Percentiles rank a stretch among this genome's conserved stretches.
phyloP scores from a whole-genome alignment of 2,329 filamentous ascomycete genomes.

The Myotisia sp. region DNA sequence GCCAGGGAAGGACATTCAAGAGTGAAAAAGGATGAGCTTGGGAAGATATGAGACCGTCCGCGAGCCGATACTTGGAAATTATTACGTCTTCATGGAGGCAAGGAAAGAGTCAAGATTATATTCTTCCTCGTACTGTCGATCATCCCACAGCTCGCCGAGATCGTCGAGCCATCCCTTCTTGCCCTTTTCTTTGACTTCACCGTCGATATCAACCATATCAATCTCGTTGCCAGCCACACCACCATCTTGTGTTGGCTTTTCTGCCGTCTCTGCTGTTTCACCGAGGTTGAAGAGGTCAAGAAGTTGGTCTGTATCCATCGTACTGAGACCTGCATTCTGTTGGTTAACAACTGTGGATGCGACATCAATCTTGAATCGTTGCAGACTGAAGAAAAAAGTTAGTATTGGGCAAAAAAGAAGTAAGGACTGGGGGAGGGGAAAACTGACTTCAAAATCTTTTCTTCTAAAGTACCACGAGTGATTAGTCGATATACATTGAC shows the following conservation, averaged over 20 bases:
- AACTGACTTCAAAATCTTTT: constrained; percentile 78
- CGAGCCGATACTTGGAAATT: too few relatives aligned
- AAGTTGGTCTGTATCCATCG: constrained; percentile 98
- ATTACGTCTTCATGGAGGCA: constrained; percentile 61
- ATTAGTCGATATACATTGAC: constrained; percentile 97
- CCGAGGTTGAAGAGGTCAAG: constrained; percentile 89
- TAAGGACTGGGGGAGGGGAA: not conserved
- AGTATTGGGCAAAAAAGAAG: constrained; percentile 5
- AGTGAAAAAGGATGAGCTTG: not conserved
- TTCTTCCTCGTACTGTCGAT: constrained; percentile 94
- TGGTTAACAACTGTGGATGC: constrained; percentile 97
- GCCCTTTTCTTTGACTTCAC: constrained; percentile 79
- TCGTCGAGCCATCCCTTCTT: constrained; percentile 97
- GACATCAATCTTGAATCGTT: constrained; percentile 99
- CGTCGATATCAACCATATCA: constrained; percentile 86
- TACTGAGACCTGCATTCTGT: constrained; percentile 84
- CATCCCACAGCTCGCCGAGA: constrained; percentile 90
- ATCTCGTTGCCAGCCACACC: constrained; percentile 40
- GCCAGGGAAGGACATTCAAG: not conserved
- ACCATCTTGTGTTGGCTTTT: constrained; percentile 51
- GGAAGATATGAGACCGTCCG: not conserved
- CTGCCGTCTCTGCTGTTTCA: constrained; percentile 44
- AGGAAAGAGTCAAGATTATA: constrained; percentile 93
- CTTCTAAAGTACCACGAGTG: constrained; percentile 86
- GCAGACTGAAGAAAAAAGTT: constrained; percentile 45